Percentiles rank a stretch among this genome's conserved stretches.
Conservation (phyloP, 257 asterid species). For the Marsdenia floribunda region DNA sequence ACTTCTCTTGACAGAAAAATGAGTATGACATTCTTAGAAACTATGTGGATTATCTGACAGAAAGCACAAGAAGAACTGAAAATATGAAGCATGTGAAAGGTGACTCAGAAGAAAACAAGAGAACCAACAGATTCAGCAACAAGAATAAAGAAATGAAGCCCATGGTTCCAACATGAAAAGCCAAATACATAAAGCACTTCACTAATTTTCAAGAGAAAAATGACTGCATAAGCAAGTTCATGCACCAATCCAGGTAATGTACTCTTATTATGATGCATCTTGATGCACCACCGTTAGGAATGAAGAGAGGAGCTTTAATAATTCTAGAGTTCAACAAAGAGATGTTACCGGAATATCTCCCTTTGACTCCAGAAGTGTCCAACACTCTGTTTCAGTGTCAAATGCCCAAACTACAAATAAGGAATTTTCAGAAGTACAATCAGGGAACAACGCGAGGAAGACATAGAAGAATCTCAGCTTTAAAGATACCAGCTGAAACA, state of each 20-base stretch:
- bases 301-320: background rate
- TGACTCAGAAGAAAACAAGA: background rate
- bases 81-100: background rate
- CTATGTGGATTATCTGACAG: background rate
- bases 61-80: background rate
- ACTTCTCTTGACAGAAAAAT: background rate
- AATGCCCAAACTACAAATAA: slow-evolving; percentile 78
- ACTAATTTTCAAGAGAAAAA: background rate
- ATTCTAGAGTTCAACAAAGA: background rate
- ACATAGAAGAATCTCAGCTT: slow-evolving; percentile 8
- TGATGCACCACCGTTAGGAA: background rate
- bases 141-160: background rate
- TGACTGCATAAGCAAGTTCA: background rate
- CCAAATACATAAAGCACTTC: slow-evolving; percentile 4
- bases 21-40: background rate
- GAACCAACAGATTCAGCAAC: background rate
- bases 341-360: slow-evolving; percentile 87
- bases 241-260: background rate
- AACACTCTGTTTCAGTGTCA: slow-evolving; percentile 93
- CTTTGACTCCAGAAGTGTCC: slow-evolving; percentile 88
- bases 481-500: slow-evolving; percentile 15
- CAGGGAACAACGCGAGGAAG: slow-evolving; percentile 7
- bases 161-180: background rate
- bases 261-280: background rate
- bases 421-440: slow-evolving; percentile 3